Evolutionary conservation across 768 basidiomycete species (phyloP), one percentile per base, ranked within the genome.

Genomic region (Xerocomellus dryophilus): DNA sequence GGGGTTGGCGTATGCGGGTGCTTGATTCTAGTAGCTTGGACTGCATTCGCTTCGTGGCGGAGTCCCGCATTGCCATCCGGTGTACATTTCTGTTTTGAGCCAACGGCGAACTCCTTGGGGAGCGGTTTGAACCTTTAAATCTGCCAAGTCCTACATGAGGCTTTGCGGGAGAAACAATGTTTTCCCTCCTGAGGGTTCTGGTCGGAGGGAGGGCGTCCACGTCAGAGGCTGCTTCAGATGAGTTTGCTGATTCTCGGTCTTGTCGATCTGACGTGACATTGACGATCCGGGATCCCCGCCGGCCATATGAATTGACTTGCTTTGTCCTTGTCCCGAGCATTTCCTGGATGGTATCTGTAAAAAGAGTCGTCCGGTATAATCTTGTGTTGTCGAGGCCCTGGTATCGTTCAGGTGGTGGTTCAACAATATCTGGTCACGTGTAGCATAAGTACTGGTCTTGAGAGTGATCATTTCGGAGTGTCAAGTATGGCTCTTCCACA

Each of bases 401-500:
- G 35, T 58, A 58, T 51, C 23, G 53, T 57, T 51, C 20, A 20
- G 31, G 31, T 57, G 14, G 2, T 21, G 17, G 49, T 43, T 53
- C 52, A 50, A 58, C 44, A 43, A 43, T 38, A 47, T 31, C 47
- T 31, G 51, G 59, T 64, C 67, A 63, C 63, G 67, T 68, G 66
- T n/a, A n/a, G n/a, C n/a, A n/a, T n/a, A n/a, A n/a, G n/a, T n/a
- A n/a, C n/a, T n/a, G 10, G 20, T 15, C 20, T 20, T 23, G 23
- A 23, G 3, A 23, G 5, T 29, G 27, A 29, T 41, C 21, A 15
- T 14, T 42, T 42, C 12, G 2, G 5, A 34, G 25, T 29, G 27
- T 25, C 15, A 21, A 31, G 20, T 23, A 50, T 96, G 93, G 83
- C 93, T 34, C 79, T 95, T 21, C 92, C 93, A 3, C 76, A 77